These are phyloP conservation scores for Kernera saxatilis DNA, from an alignment of 345 rosid genomes.

Conservation along the genomic window DNA sequence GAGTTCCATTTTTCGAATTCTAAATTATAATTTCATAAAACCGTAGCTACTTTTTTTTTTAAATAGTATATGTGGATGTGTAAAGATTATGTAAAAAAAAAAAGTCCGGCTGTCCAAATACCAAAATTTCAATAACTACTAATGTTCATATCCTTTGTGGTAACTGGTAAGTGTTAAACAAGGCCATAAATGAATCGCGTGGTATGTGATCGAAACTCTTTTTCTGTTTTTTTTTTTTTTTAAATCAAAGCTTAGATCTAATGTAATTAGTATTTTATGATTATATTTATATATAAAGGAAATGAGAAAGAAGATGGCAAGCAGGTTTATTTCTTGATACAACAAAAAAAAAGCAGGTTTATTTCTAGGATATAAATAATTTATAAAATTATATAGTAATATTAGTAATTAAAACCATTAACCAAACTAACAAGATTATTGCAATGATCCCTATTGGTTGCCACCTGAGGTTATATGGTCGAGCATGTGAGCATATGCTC, in stretches of 20 bases:
- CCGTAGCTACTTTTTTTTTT: too few species aligned
- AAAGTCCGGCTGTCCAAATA: background rate
- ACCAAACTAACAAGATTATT: constrained; percentile 13
- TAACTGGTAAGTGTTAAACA: background rate
- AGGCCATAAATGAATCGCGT: background rate
- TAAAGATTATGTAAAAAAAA: too few species aligned
- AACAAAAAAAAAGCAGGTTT: too few species aligned
- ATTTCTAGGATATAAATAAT: background rate
- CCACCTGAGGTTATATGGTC: constrained; percentile 9
- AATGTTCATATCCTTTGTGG: background rate
- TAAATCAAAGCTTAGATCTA: background rate
- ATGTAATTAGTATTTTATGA: background rate
- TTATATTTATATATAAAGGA: background rate
- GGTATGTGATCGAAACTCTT: background rate
- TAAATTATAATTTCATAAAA: too few species aligned
- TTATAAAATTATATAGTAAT: background rate
- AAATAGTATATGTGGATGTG: too few species aligned
- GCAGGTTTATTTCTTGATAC: too few species aligned
- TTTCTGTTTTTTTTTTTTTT: too few species aligned
- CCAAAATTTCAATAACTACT: background rate
- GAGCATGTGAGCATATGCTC: constrained; percentile 33
- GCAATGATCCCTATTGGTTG: constrained; percentile 25
- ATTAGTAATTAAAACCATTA: background rate
- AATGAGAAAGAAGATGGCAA: constrained; percentile 5
- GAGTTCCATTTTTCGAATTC: too few species aligned